A percentile compares a stretch with the other conserved stretches of the same genome.
phyloP scores from a whole-genome alignment of 2,329 filamentous ascomycete species.

The Aspergillus neoniger region DNA sequence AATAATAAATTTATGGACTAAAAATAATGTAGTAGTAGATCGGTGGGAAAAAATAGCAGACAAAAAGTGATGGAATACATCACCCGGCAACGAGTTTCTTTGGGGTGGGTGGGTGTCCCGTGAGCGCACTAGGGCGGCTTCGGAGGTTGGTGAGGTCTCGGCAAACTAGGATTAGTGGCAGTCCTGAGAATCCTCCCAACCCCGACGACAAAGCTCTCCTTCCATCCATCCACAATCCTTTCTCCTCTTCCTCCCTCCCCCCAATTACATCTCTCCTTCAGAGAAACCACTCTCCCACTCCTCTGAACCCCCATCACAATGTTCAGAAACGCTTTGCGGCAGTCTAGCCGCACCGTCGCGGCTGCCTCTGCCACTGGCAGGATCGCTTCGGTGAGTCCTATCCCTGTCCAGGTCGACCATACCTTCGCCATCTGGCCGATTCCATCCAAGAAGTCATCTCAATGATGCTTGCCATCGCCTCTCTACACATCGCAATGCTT shows the following conservation, averaged over 20 bases:
- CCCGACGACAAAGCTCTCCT: conserved; percentile 46
- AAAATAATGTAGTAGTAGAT: background rate
- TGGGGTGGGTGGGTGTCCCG: conserved; percentile 23
- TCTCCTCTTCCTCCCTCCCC: conserved; percentile 41
- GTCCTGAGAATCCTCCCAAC: conserved; percentile 44
- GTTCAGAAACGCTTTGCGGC: conserved; percentile 98
- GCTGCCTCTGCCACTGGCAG: conserved; percentile 89
- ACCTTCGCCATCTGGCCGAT: conserved; percentile 33
- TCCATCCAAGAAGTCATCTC: conserved; percentile 38
- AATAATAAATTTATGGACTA: background rate
- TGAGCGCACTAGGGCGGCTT: conserved; percentile 41
- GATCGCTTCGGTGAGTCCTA: conserved; percentile 87
- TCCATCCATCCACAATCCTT: conserved; percentile 47
- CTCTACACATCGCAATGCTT: conserved; percentile 24
- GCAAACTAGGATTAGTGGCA: conserved; percentile 44
- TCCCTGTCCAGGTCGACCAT: conserved; percentile 44
- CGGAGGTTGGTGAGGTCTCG: conserved; percentile 39
- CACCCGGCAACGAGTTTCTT: conserved; percentile 9
- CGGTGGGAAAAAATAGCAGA: background rate
- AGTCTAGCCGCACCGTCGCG: conserved; percentile 92
- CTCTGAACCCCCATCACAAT: conserved; percentile 61
- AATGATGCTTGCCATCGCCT: conserved; percentile 32
- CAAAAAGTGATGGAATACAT: background rate
- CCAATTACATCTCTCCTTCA: conserved; percentile 46
- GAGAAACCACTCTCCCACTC: conserved; percentile 46